These are phyloP conservation scores for Exophiala oligosperma DNA, from an alignment of 2,329 filamentous ascomycete species.

Conservation along the genomic window DNA sequence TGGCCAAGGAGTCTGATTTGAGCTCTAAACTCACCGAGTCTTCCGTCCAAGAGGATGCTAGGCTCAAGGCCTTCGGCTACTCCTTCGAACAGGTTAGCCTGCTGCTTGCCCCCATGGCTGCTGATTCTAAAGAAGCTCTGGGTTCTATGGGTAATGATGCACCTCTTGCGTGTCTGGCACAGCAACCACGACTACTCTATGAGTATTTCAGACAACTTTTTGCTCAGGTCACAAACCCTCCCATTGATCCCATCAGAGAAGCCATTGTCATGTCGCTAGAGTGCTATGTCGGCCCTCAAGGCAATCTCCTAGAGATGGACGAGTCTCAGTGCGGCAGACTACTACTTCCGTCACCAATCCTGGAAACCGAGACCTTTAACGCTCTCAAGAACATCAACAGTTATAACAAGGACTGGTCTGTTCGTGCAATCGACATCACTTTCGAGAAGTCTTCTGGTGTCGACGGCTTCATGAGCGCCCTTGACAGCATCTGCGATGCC, in stretches of 20 bases:
- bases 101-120: conserved; percentile 90
- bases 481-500: conserved; percentile 85
- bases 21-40: conserved; percentile 65
- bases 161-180: conserved; percentile 86
- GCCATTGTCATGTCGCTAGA: conserved; percentile 98
- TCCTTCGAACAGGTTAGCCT: conserved; percentile 93
- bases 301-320: conserved; percentile 93
- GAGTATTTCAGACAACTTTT: conserved; percentile 99
- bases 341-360: conserved; percentile 81
- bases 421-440: conserved; percentile 87
- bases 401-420: conserved; percentile 76
- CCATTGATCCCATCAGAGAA: conserved; percentile 95
- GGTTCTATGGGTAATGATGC: conserved; percentile 98
- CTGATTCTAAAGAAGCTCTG: conserved; percentile 93
- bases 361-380: conserved; percentile 90
- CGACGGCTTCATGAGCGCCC: conserved; percentile 78
- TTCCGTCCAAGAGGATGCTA: conserved; percentile 78
- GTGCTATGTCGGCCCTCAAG: conserved; percentile 93
- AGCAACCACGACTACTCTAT: conserved; percentile 82
- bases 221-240: conserved; percentile 95
- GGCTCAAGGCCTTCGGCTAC: conserved; percentile 86
- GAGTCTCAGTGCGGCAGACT: conserved; percentile 83
- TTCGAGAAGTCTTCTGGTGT: conserved; percentile 85
- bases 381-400: conserved; percentile 74
- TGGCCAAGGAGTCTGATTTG: conserved; percentile 61